A percentile compares a stretch with the other conserved stretches of the same genome.
These are phyloP conservation scores for Trametes villosa DNA, from an alignment of 768 basidiomycete species.

Conservation along the genomic window DNA sequence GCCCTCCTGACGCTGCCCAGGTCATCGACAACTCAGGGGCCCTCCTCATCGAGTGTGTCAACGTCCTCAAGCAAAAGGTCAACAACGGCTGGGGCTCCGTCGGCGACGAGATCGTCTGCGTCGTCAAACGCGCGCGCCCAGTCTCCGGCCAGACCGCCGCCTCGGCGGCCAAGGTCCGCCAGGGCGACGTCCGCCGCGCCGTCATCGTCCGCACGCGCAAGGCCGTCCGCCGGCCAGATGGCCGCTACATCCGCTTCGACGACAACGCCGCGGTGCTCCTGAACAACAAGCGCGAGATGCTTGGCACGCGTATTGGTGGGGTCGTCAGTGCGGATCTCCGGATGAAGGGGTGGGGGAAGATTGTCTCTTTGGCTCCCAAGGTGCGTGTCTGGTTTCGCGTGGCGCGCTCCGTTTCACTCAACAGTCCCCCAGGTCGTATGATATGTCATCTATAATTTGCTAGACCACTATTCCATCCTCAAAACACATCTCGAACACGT, in stretches of 20 bases:
- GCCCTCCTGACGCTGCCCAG: slow-evolving; percentile 43
- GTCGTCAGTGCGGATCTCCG: slow-evolving; percentile 91
- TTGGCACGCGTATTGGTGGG: slow-evolving; percentile 93
- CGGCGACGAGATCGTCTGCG: slow-evolving; percentile 95
- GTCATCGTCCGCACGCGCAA: slow-evolving; percentile 95
- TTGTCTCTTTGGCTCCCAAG: slow-evolving; percentile 90
- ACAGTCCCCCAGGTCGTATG: background rate
- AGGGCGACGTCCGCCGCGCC: slow-evolving; percentile 94
- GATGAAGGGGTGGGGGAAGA: slow-evolving; percentile 93
- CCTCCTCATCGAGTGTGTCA: slow-evolving; percentile 92
- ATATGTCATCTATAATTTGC: background rate
- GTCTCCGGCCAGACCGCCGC: slow-evolving; percentile 67
- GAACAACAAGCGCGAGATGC: slow-evolving; percentile 95
- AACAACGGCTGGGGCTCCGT: slow-evolving; percentile 93
- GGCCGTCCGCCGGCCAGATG: slow-evolving; percentile 83
- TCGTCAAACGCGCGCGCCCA: slow-evolving; percentile 90
- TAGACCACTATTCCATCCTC: background rate
- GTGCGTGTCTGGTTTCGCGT: slow-evolving; percentile 42
- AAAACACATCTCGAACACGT: too few relatives aligned
- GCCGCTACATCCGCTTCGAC: slow-evolving; percentile 86
- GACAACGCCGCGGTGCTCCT: slow-evolving; percentile 95
- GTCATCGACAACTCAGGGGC: slow-evolving; percentile 98
- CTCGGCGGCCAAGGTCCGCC: slow-evolving; percentile 86
- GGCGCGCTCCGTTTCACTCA: too few relatives aligned
- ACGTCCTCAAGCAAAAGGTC: slow-evolving; percentile 94